Percentiles rank a stretch among this genome's conserved stretches.
These are phyloP conservation scores for Phytomonas serpens DNA, from an alignment of 208 protist genomes.

Conservation along the genomic window DNA sequence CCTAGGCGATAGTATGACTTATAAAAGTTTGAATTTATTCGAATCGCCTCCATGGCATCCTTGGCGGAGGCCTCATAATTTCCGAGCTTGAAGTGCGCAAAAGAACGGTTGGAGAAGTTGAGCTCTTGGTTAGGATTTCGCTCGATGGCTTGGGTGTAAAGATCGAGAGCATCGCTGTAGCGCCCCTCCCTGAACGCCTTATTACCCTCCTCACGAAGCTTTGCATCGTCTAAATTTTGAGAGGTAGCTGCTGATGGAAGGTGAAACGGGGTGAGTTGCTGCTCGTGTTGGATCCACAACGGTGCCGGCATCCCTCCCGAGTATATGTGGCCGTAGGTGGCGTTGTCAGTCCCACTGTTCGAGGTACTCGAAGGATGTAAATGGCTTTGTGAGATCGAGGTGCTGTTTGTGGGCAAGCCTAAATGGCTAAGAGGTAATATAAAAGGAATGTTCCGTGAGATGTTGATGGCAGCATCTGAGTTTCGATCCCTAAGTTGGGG, in stretches of 20 bases:
- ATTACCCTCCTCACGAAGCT: constrained; percentile 64
- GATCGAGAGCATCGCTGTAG: constrained; percentile 39
- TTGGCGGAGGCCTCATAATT: constrained; percentile 26
- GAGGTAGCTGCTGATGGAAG: constrained; percentile 14
- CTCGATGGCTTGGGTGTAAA: constrained; percentile 63
- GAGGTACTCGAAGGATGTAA: neutral
- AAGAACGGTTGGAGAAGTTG: constrained; percentile 65
- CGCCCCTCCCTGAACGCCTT: constrained; percentile 38
- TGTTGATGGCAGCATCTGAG: neutral
- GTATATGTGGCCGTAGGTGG: constrained; percentile 43
- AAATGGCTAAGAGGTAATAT: neutral
- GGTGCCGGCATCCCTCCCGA: constrained; percentile 38
- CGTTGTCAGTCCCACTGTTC: neutral
- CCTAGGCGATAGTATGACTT: constrained; percentile 57
- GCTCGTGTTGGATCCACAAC: constrained; percentile 61
- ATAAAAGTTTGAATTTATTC: constrained; percentile 38
- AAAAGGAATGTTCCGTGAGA: neutral
- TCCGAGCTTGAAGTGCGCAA: constrained; percentile 49
- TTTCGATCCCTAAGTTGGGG: neutral
- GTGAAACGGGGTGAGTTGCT: constrained; percentile 31
- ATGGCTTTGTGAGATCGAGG: neutral
- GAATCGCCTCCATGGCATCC: constrained; percentile 35
- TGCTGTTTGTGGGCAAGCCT: neutral
- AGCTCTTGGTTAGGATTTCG: constrained; percentile 37
- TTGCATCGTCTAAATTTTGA: constrained; percentile 19